Conservation (phyloP, 2,329 filamentous ascomycete species). For the Paraconiothyrium sp. region DNA sequence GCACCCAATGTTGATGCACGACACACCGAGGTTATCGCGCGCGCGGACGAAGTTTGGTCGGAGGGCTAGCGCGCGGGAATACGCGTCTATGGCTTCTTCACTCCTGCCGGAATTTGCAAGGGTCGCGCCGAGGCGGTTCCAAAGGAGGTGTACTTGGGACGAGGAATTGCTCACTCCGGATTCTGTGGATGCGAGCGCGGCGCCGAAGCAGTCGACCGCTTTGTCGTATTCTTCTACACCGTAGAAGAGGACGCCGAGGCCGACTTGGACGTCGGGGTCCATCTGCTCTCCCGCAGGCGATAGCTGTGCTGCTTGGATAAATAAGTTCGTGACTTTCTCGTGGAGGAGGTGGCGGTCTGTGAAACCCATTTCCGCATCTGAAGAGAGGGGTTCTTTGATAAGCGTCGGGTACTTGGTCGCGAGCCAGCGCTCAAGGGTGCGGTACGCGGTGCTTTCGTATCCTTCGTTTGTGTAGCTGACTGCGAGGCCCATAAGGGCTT, state of each 20-base stretch:
- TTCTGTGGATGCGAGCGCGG: conserved; percentile 86
- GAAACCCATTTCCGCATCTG: conserved; percentile 86
- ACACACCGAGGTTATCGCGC: conserved; percentile 94
- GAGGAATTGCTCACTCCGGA: conserved; percentile 83
- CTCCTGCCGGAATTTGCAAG: conserved; percentile 92
- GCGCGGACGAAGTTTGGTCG: conserved; percentile 97
- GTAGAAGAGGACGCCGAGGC: conserved; percentile 95
- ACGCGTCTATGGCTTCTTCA: conserved; percentile 96
- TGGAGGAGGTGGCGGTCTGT: conserved; percentile 91
- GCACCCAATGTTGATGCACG: conserved; percentile 97
- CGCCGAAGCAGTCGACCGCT: conserved; percentile 96
- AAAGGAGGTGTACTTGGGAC: conserved; percentile 89
- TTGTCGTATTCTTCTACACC: conserved; percentile 98
- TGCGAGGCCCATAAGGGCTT: conserved; percentile 92
- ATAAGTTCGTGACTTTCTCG: conserved; percentile 87
- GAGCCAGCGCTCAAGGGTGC: conserved; percentile 95
- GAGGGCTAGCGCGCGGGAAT: conserved; percentile 88
- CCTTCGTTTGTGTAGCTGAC: conserved; percentile 99
- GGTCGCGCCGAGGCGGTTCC: conserved; percentile 96
- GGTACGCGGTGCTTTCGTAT: conserved; percentile 96
- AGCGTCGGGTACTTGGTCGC: conserved; percentile 93
- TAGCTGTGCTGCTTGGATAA: conserved; percentile 91
- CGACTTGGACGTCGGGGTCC: conserved; percentile 98
- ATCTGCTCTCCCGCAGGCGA: conserved; percentile 93
- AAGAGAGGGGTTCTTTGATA: conserved; percentile 75